Evolutionary conservation across 164 flowering plant species (phyloP).

Genomic region (Platanus orientalis): DNA sequence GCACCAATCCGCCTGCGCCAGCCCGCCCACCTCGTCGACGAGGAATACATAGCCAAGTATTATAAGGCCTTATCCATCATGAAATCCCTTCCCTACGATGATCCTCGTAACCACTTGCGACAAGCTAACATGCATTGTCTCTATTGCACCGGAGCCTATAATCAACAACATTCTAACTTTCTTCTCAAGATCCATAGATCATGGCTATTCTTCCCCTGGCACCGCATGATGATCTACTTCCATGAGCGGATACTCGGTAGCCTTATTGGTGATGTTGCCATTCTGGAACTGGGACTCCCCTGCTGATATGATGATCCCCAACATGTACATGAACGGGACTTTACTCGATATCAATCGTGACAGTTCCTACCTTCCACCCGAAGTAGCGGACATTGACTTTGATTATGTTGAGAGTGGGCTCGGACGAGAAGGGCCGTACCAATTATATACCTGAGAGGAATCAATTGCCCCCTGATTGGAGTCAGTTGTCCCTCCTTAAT

Average conservation of each 20-base stretch:
- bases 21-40: constrained; percentile 11
- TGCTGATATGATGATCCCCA: constrained; percentile 1
- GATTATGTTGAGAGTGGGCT: too few species aligned
- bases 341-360: not conserved
- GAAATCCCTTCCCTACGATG: too few species aligned
- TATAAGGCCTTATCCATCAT: constrained; percentile 17
- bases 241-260: constrained; percentile 5
- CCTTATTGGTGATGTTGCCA: constrained; percentile 6
- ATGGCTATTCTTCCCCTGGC: too few species aligned
- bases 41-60: constrained; percentile 17
- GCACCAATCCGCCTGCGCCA: constrained; percentile 11
- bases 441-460: too few species aligned
- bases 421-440: too few species aligned
- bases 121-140: too few species aligned
- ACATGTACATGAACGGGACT: not conserved
- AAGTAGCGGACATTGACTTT: too few species aligned
- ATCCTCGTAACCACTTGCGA: too few species aligned
- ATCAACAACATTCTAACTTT: constrained; percentile 10
- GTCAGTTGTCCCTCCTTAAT: too few species aligned
- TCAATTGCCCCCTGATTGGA: too few species aligned
- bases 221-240: constrained; percentile 10
- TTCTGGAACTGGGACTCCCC: constrained; percentile 7
- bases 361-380: too few species aligned
- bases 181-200: not conserved
- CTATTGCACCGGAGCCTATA: constrained; percentile 24